Evolutionary conservation across 1,284 basidiomycete genomes (phyloP).

Genomic region (Leccinum subspadiceum): DNA sequence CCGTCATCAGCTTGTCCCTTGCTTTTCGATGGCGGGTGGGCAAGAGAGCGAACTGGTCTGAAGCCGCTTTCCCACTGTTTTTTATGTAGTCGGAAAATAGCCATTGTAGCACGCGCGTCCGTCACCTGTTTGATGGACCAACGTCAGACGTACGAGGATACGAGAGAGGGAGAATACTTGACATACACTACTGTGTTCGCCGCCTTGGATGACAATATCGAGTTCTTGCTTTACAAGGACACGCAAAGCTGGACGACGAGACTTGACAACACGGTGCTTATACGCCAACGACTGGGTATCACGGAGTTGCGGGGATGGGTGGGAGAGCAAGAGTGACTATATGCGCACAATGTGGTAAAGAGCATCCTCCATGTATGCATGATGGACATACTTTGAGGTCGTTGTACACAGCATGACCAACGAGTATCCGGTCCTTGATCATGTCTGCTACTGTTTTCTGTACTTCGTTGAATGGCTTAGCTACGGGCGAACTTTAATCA

Average conservation of each 20-base stretch:
- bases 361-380: not conserved
- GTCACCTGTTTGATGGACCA: slow-evolving; percentile 59
- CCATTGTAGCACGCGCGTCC: slow-evolving; percentile 96
- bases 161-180: not conserved
- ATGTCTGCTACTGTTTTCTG: slow-evolving; percentile 81
- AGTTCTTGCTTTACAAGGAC: slow-evolving; percentile 83
- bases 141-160: not conserved
- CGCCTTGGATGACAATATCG: slow-evolving; percentile 81
- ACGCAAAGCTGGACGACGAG: slow-evolving; percentile 73
- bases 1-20: not conserved
- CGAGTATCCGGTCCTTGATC: slow-evolving; percentile 78
- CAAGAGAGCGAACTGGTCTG: slow-evolving; percentile 23
- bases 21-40: not conserved
- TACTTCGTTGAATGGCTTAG: slow-evolving; percentile 77
- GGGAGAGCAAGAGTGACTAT: slow-evolving; percentile 86
- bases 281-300: slow-evolving; percentile 79
- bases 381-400: slow-evolving; percentile 72
- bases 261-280: slow-evolving; percentile 58
- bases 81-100: slow-evolving; percentile 86
- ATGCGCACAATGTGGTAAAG: not conserved
- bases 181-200: slow-evolving; percentile 84
- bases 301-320: slow-evolving; percentile 75
- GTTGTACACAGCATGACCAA: slow-evolving; percentile 93
- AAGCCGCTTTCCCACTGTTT: slow-evolving; percentile 75
- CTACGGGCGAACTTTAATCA: slow-evolving; percentile 37